Evolutionary conservation across 345 rosid species (phyloP).

Genomic region (Boechera stricta): DNA sequence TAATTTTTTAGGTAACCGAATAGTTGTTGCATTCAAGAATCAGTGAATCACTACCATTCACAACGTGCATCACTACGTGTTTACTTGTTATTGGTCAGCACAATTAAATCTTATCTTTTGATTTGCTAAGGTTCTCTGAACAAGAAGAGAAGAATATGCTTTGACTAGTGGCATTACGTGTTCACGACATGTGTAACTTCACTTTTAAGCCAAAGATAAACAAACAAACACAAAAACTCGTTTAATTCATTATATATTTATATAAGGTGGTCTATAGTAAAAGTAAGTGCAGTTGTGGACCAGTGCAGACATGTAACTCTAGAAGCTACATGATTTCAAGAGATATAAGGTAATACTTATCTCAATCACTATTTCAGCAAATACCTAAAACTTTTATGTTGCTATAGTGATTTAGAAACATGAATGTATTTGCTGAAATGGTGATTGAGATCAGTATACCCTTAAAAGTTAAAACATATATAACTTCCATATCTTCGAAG

Average conservation of each 20-base stretch:
- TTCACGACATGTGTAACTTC: constrained; percentile 29
- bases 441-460: no score
- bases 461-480: no score
- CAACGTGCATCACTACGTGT: not conserved
- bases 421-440: no score
- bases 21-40: not conserved
- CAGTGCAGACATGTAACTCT: constrained; percentile 14
- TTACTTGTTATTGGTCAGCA: not conserved
- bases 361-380: no score
- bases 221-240: not conserved
- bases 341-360: no score
- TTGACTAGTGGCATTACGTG: constrained; percentile 7
- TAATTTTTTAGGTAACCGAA: not conserved
- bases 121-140: constrained; percentile 19
- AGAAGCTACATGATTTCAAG: not conserved
- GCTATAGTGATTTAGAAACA: no score
- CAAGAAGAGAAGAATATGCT: constrained; percentile 8
- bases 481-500: no score
- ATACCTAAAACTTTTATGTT: no score
- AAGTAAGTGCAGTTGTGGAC: constrained; percentile 41
- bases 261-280: not conserved
- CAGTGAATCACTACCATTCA: not conserved
- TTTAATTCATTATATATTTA: not conserved
- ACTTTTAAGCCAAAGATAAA: not conserved
- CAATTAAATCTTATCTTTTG: not conserved